Conservation (phyloP, 2,329 filamentous ascomycete genomes). For the Talaromyces rugulosus region DNA sequence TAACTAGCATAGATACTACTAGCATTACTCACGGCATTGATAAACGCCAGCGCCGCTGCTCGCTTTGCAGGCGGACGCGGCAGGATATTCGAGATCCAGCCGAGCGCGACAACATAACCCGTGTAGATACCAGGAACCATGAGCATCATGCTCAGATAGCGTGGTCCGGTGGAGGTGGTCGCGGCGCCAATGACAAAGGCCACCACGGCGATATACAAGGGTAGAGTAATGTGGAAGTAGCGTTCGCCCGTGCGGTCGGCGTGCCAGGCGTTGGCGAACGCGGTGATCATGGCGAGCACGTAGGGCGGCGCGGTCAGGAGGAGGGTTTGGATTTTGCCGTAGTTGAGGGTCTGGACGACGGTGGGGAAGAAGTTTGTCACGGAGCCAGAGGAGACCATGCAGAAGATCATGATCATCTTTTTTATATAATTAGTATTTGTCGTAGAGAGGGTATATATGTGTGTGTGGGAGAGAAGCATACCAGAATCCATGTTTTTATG, state of each 20-base stretch:
- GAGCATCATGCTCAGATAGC: constrained; percentile 17
- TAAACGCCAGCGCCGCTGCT: constrained; percentile 32
- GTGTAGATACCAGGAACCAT: constrained; percentile 38
- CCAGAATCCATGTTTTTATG: constrained; percentile 62
- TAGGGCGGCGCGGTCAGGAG: constrained; percentile 45
- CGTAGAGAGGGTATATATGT: too few species aligned
- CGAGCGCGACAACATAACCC: constrained; percentile 45
- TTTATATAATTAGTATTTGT: background rate
- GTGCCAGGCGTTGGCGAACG: constrained; percentile 7
- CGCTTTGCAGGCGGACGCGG: constrained; percentile 37
- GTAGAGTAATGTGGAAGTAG: constrained; percentile 2
- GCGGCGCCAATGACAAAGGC: constrained; percentile 3
- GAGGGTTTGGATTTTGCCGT: constrained; percentile 42
- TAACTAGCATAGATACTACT: constrained; percentile 67
- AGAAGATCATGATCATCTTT: constrained; percentile 54
- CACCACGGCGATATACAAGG: constrained; percentile 11
- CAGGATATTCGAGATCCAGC: constrained; percentile 33
- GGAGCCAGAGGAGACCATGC: constrained; percentile 54
- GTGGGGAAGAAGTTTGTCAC: constrained; percentile 53
- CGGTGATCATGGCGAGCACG: constrained; percentile 1
- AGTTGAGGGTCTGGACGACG: constrained; percentile 42
- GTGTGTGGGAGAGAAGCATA: constrained; percentile 23
- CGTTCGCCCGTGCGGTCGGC: constrained; percentile 5
- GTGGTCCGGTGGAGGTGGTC: background rate
- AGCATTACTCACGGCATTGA: constrained; percentile 35